Evolutionary conservation across 148 eudicot species (phyloP).

Genomic region (Fagopyrum tataricum): DNA sequence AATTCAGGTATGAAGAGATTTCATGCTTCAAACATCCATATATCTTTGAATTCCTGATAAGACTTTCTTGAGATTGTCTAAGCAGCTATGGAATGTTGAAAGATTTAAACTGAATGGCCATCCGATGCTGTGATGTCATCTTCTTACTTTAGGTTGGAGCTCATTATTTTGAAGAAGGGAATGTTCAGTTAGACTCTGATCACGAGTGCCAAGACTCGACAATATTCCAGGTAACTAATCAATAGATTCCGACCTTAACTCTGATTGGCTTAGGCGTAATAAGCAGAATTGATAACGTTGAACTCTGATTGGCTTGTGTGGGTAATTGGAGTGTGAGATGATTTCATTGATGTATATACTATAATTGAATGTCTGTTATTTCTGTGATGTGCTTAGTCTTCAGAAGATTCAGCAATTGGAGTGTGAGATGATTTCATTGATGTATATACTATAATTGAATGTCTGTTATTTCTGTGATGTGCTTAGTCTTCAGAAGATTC

Average conservation of each 20-base stretch:
- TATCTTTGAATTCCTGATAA: background rate
- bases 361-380: slow-evolving; percentile 7
- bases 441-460: background rate
- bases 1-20: slow-evolving; percentile 45
- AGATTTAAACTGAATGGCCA: slow-evolving; percentile 1
- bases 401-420: slow-evolving; percentile 61
- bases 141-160: slow-evolving; percentile 66
- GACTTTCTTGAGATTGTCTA: background rate
- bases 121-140: background rate
- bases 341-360: background rate
- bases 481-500: slow-evolving; percentile 80
- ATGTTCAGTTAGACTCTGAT: slow-evolving; percentile 92
- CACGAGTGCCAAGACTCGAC: slow-evolving; percentile 90
- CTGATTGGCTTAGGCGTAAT: too few species aligned
- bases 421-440: background rate
- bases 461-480: slow-evolving; percentile 19
- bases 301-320: too few species aligned
- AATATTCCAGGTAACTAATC: slow-evolving; percentile 57
- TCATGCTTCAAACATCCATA: background rate
- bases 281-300: too few species aligned
- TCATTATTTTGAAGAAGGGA: slow-evolving; percentile 98
- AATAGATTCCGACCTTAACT: background rate
- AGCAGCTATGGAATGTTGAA: background rate
- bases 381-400: slow-evolving; percentile 45
- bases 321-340: background rate